These are phyloP conservation scores for Globisporangium cylindrosporum DNA, from an alignment of 352 stramenopile species.

Conservation along the genomic window DNA sequence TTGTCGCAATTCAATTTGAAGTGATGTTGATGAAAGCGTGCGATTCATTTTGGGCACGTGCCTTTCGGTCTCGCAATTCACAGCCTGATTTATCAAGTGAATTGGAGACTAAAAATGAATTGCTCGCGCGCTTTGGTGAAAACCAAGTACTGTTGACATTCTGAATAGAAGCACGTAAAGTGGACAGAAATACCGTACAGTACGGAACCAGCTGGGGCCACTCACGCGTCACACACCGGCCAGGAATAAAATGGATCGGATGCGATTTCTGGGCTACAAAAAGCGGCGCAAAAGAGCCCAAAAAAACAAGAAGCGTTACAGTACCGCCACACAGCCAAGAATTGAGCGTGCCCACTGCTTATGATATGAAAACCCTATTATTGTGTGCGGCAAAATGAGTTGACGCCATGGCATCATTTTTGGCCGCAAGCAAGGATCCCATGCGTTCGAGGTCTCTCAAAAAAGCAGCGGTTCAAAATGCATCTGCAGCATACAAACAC, in stretches of 20 bases:
- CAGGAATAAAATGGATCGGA: background rate
- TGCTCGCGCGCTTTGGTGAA: background rate
- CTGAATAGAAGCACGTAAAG: background rate
- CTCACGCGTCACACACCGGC: background rate
- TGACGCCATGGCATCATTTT: background rate
- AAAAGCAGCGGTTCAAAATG: background rate
- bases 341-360: too few species aligned
- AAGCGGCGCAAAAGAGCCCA: too few species aligned
- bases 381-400: background rate
- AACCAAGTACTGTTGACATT: background rate
- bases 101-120: background rate
- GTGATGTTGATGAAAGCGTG: background rate
- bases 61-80: background rate
- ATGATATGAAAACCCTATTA: too few species aligned
- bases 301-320: too few species aligned
- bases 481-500: background rate
- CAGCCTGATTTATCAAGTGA: conserved; percentile 1
- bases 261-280: background rate
- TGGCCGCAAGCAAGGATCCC: background rate
- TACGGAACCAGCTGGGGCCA: background rate
- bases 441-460: background rate
- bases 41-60: background rate
- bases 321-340: too few species aligned
- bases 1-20: too few species aligned
- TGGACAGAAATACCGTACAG: background rate